These are phyloP conservation scores for Linanthus parryae DNA, from an alignment of 148 eudicot species.

Conservation along the genomic window DNA sequence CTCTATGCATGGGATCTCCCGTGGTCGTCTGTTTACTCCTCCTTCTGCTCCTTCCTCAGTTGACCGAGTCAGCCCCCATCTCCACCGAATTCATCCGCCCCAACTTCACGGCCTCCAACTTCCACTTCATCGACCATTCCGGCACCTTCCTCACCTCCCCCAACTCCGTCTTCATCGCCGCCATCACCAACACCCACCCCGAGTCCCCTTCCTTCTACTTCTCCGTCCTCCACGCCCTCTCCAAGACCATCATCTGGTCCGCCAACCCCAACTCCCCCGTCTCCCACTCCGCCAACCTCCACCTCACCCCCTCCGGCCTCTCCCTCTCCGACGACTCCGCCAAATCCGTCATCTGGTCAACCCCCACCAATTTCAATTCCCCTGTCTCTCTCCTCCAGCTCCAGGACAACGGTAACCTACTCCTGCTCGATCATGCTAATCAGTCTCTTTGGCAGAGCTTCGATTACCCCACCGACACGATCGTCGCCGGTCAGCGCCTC, in stretches of 20 bases:
- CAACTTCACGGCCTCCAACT: slow-evolving; percentile 42
- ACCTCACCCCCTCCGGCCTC: slow-evolving; percentile 33
- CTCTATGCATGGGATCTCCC: too few species aligned
- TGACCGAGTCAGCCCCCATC: background rate
- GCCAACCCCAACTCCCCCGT: slow-evolving; percentile 60
- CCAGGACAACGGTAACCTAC: slow-evolving; percentile 49
- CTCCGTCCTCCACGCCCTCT: slow-evolving; percentile 47
- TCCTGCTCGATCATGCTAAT: slow-evolving; percentile 46
- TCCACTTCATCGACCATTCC: slow-evolving; percentile 28
- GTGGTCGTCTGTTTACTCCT: too few species aligned
- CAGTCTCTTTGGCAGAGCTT: slow-evolving; percentile 33
- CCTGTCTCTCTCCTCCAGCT: slow-evolving; percentile 30
- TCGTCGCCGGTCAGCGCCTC: slow-evolving; percentile 25
- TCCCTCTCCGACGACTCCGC: slow-evolving; percentile 38
- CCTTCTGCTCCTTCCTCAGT: too few species aligned
- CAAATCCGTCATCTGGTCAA: slow-evolving; percentile 40
- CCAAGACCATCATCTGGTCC: slow-evolving; percentile 52
- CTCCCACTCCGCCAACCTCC: slow-evolving; percentile 40
- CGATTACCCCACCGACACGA: slow-evolving; percentile 25
- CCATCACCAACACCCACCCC: slow-evolving; percentile 33
- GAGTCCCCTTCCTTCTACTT: slow-evolving; percentile 42
- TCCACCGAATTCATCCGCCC: slow-evolving; percentile 29
- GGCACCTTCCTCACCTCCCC: slow-evolving; percentile 51
- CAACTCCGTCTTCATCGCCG: slow-evolving; percentile 47
- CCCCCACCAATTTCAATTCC: slow-evolving; percentile 24